Conservation (phyloP, 768 basidiomycete species). For the Mycena vitilis region DNA sequence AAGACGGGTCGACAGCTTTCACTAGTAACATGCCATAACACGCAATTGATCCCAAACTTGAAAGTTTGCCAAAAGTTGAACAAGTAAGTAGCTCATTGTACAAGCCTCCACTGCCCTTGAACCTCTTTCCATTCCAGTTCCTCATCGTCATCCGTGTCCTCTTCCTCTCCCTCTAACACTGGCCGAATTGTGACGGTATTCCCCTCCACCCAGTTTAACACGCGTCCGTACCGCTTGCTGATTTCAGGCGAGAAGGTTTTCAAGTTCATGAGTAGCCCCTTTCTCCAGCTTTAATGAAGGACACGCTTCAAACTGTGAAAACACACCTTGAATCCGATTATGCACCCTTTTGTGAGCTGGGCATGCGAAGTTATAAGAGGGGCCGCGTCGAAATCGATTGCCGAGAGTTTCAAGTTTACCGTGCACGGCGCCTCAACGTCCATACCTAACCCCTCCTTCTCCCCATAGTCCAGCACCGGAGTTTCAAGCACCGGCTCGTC, state of each 20-base stretch:
- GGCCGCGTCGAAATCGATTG: slow-evolving; percentile 27
- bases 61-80: no score
- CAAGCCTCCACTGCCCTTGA: slow-evolving; percentile 26
- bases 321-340: slow-evolving; percentile 30
- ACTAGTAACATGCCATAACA: slow-evolving; percentile 18
- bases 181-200: slow-evolving; percentile 10
- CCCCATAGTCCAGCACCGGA: slow-evolving; percentile 25
- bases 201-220: slow-evolving; percentile 26
- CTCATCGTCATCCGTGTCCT: slow-evolving; percentile 22
- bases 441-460: neutral
- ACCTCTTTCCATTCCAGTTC: slow-evolving; percentile 25
- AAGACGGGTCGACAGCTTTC: slow-evolving; percentile 12
- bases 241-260: slow-evolving; percentile 25
- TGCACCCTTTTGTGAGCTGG: slow-evolving; percentile 24
- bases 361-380: slow-evolving; percentile 24
- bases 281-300: neutral
- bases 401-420: neutral
- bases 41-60: no score
- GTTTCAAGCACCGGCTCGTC: neutral
- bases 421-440: neutral
- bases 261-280: slow-evolving; percentile 28
- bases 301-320: neutral
- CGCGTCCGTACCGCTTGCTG: slow-evolving; percentile 28
- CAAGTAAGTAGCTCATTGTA: slow-evolving; percentile 4
- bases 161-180: slow-evolving; percentile 6